Conservation (phyloP, 208 protist species). For the Trichomonas gallinae region DNA sequence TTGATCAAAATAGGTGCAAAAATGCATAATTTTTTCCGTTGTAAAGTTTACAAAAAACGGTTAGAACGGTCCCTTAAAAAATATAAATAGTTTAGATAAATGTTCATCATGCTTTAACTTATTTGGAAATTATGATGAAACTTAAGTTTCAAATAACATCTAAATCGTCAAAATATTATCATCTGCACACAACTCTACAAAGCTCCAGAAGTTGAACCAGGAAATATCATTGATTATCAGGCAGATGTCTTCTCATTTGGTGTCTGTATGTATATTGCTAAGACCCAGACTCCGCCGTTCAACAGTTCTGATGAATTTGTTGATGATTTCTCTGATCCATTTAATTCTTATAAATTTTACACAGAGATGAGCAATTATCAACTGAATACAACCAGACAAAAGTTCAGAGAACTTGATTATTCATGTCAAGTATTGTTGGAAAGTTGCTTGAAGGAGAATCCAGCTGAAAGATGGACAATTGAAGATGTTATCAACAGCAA, state of each 20-base stretch:
- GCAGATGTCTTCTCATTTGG: neutral
- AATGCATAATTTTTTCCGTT: too few species aligned
- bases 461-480: neutral
- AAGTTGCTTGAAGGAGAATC: neutral
- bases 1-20: too few species aligned
- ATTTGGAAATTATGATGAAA: too few species aligned
- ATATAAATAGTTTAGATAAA: too few species aligned
- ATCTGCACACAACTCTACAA: neutral
- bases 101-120: too few species aligned
- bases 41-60: too few species aligned
- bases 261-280: neutral
- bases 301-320: neutral
- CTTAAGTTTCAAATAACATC: too few species aligned
- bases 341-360: neutral
- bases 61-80: too few species aligned
- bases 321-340: neutral
- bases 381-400: neutral
- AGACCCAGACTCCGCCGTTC: neutral
- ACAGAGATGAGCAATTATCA: neutral
- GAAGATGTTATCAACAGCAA: neutral
- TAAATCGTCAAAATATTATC: too few species aligned
- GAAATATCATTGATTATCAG: neutral
- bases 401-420: neutral
- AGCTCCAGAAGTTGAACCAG: neutral
- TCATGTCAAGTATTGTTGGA: neutral